Percentiles rank a stretch among this genome's conserved stretches.
Evolutionary conservation across 2,329 filamentous ascomycete species (phyloP).

Genomic region (Verruconis gallopava): DNA sequence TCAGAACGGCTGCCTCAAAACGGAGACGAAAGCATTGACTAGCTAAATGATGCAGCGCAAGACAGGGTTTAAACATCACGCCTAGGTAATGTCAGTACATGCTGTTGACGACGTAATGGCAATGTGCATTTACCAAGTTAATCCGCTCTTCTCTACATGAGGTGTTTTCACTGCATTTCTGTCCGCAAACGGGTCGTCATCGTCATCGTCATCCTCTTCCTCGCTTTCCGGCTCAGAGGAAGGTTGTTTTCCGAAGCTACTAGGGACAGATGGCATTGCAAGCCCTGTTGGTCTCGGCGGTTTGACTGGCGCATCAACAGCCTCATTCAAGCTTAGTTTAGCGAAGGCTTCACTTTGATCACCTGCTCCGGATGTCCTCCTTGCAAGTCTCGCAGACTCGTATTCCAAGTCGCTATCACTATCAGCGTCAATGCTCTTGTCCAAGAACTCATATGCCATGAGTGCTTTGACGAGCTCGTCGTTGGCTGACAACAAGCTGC

Average conservation of each 20-base stretch:
- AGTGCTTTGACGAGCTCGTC: conserved; percentile 89
- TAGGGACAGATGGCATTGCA: conserved; percentile 16
- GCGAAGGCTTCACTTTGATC: conserved; percentile 27
- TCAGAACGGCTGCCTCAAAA: no score
- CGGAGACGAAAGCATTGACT: no score
- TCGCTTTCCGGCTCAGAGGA: conserved; percentile 45
- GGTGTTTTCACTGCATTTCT: conserved; percentile 55
- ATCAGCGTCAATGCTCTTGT: conserved; percentile 67
- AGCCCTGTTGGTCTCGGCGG: conserved; percentile 34
- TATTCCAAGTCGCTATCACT: conserved; percentile 47
- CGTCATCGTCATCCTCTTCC: conserved; percentile 21
- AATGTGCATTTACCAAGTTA: conserved; percentile 19
- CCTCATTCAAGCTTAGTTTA: conserved; percentile 28
- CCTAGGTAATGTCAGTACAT: no score
- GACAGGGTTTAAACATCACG: conserved; percentile 1
- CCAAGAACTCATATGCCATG: conserved; percentile 89
- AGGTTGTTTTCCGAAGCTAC: conserved; percentile 22
- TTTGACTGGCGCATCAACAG: conserved; percentile 30
- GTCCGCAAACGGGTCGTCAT: conserved; percentile 69
- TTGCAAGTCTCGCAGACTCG: conserved; percentile 9
- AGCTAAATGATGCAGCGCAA: no score
- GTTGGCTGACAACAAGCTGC: conserved; percentile 81
- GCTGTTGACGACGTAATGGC: no score
- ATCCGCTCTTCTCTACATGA: conserved; percentile 27
- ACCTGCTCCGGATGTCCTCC: conserved; percentile 6